Base-by-base conservation (phyloP, 345 rosid species). In the Murraya koenigii region DNA sequence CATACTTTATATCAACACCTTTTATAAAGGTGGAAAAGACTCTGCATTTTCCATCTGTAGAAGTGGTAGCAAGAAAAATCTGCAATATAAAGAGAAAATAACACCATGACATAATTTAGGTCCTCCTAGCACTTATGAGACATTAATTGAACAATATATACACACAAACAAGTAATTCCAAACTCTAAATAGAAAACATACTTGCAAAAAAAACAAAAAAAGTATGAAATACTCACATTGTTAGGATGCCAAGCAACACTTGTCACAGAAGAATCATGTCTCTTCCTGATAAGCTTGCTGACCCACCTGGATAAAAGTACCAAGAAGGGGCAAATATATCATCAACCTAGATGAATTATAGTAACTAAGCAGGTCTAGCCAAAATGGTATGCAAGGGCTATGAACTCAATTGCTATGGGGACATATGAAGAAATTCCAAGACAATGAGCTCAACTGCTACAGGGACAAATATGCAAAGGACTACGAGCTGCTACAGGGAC, bases 161-260 rank as follows among this genome's bases (percentile, higher is more conserved):
- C 13, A 5, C 35, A 54, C 72, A 66, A 10, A 11, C 72, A 66
- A 39, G 54, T 17, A 54, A 25, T 67, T 74, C 39, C 20, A 55
- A 36, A 54, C 17, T 28, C 71, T 32, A 41, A 66, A 66, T 49
- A 54, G 8, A 78, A 20, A 65, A 35, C 44, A 58, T 7, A 33
- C 26, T 66, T 75, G 33, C 54, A 35, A 38, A 62, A 38, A 62
- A 44, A 22, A 25, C 32, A 62, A 59, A 54, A 44, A 17, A 47
- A 32, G 54, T 70, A 36, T 52, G 72, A 64, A 73, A 66, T 60
- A 85, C 97, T 1, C n/a, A 94, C 99, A 87, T 94, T 96, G 80
- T 96, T 91, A 73, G 98, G 99, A 84, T 96, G 99, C 98, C 99
- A 96, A 26, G 98, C 98, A 83, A 94, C 92, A 80, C 87, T 84